These are phyloP conservation scores for Hanseniaspora mollemarum DNA, from an alignment of 805 yeast species.

Conservation along the genomic window DNA sequence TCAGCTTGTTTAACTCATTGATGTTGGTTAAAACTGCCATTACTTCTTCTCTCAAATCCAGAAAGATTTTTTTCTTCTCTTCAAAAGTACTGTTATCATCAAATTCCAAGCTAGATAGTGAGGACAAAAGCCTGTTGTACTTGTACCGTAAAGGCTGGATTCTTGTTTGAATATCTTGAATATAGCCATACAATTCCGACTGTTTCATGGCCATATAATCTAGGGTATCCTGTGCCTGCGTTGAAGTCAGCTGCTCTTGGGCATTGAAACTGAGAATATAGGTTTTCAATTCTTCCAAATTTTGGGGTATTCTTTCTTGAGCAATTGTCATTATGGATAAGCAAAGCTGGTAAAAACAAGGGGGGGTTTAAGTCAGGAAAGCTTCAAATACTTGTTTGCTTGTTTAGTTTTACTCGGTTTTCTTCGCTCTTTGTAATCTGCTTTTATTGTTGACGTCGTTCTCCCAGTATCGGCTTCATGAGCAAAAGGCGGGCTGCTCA, in stretches of 20 bases:
- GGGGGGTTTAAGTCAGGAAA: no score
- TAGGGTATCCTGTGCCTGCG: not conserved
- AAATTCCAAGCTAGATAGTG: constrained; percentile 3
- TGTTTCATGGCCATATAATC: constrained; percentile 7
- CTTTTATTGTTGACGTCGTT: no score
- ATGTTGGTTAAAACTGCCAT: constrained; percentile 6
- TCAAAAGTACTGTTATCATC: constrained; percentile 2
- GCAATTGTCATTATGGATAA: not conserved
- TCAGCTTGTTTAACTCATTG: not conserved
- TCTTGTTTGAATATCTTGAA: constrained; percentile 1
- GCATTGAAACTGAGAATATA: constrained; percentile 7
- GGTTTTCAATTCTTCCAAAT: not conserved
- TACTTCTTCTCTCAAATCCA: constrained; percentile 9
- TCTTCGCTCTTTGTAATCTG: no score
- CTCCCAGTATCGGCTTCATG: no score
- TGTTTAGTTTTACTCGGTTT: no score
- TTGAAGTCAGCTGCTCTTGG: not conserved
- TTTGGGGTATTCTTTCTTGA: constrained; percentile 2
- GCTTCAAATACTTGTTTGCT: no score
- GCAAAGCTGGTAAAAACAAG: no score
- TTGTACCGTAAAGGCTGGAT: constrained; percentile 6
- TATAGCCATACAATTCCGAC: constrained; percentile 1
- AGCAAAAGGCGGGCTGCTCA: no score
- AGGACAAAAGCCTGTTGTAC: constrained; percentile 4
- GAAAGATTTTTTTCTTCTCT: not conserved